A percentile compares a stretch with the other conserved stretches of the same genome.
phyloP scores from a whole-genome alignment of 495 filamentous ascomycete genomes.

The Penicillium lagena region DNA sequence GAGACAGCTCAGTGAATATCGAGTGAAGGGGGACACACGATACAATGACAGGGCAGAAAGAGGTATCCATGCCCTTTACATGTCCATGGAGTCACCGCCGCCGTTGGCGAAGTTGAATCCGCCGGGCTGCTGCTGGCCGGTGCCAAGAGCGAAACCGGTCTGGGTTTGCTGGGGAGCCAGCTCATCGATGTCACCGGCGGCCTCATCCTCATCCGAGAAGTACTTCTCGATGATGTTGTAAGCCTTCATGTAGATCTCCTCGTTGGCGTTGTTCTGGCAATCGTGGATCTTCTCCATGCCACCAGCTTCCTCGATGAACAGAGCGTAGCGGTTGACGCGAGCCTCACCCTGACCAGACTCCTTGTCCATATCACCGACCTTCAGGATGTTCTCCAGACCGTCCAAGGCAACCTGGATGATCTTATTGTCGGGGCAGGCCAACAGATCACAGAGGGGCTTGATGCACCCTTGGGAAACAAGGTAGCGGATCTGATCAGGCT shows the following conservation, averaged over 20 bases:
- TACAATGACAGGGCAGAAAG: too few species aligned
- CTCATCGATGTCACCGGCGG: constrained; percentile 66
- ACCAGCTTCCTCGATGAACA: constrained; percentile 97
- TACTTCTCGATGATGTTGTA: constrained; percentile 99
- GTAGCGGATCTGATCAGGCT: constrained; percentile 97
- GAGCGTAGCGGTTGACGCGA: constrained; percentile 89
- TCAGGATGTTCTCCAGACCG: constrained; percentile 97
- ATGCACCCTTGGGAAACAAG: constrained; percentile 91
- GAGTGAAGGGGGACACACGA: too few species aligned
- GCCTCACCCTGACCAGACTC: constrained; percentile 67
- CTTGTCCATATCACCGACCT: constrained; percentile 98
- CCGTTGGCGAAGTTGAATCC: constrained; percentile 94
- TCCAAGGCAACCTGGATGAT: constrained; percentile 99
- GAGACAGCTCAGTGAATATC: background rate
- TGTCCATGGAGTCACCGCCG: constrained; percentile 92
- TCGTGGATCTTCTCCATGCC: constrained; percentile 99
- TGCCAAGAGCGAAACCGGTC: constrained; percentile 78
- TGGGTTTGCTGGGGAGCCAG: constrained; percentile 62
- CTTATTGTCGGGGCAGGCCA: constrained; percentile 98
- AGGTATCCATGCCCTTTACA: constrained; percentile 52
- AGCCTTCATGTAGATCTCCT: constrained; percentile 99
- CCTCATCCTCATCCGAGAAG: constrained; percentile 97
- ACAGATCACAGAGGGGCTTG: constrained; percentile 92
- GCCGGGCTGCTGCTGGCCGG: constrained; percentile 64
- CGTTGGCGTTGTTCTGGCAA: constrained; percentile 99